Conservation (phyloP, 768 basidiomycete species). For the Infundibulicybe gibba region DNA sequence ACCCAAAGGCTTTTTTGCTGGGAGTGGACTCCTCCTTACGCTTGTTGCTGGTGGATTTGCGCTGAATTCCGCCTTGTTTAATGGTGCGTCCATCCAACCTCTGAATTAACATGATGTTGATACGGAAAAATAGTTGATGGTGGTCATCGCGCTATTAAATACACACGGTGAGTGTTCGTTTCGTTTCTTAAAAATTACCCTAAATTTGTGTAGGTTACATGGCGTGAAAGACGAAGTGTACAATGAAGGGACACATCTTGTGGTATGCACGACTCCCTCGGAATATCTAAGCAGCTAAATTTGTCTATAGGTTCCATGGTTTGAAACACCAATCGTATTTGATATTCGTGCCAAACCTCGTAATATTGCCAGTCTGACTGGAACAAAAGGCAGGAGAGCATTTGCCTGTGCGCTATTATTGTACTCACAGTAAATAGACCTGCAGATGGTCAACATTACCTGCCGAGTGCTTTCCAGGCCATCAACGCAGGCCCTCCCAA, state of each 20-base stretch:
- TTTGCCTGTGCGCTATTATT: constrained; percentile 2
- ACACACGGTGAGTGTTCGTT: constrained; percentile 65
- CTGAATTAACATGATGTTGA: constrained; percentile 2
- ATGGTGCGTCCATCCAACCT: constrained; percentile 51
- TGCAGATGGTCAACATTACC: constrained; percentile 96
- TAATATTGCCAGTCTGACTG: constrained; percentile 94
- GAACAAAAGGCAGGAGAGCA: constrained; percentile 83
- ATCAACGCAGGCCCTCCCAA: constrained; percentile 70
- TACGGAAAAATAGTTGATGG: constrained; percentile 73
- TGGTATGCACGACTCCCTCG: constrained; percentile 46
- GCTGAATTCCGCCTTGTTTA: constrained; percentile 87
- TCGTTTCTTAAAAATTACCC: background rate
- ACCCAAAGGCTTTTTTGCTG: constrained; percentile 59
- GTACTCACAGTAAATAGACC: constrained; percentile 42
- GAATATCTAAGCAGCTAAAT: no score
- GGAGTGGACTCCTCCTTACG: constrained; percentile 65
- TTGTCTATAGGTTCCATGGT: constrained; percentile 86
- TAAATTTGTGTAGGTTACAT: constrained; percentile 52
- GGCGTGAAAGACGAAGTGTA: constrained; percentile 84
- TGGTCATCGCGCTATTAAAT: constrained; percentile 99
- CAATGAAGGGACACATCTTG: constrained; percentile 92
- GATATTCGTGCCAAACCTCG: constrained; percentile 98
- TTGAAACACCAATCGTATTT: constrained; percentile 92
- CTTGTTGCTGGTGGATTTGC: constrained; percentile 79
- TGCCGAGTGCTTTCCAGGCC: constrained; percentile 97